Base-by-base conservation (phyloP, 2,329 filamentous ascomycete species). In the Claviceps sp. region DNA sequence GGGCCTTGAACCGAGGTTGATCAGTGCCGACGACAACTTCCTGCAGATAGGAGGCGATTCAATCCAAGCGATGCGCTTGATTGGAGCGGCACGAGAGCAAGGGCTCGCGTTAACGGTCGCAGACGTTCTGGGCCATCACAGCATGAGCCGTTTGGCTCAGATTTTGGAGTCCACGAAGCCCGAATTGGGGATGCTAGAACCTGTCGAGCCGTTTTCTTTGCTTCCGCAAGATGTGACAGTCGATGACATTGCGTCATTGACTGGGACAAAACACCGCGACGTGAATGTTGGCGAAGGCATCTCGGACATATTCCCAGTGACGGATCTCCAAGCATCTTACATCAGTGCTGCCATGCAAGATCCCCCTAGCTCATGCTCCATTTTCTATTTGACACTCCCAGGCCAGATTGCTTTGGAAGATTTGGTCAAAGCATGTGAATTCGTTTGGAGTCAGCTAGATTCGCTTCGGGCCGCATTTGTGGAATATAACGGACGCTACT, bases 51-150 rank as follows among this genome's bases (percentile, higher is more conserved):
- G 37, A 6, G 37, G 37, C 6, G 37, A 38, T 38, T 38, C 37
- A 7, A 38, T 38, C 14, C 37, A 38, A n/a, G 37, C 37, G 6
- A 38, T 38, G 37, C 37, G 37, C 7, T 38, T 38, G 37, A 7
- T n/a, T 7, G 37, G 37, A 38, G 37, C 37, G 14, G 37, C 37
- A n/a, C 37, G 37, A 38, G 37, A 38, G 37, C 37, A 38, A 14
- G 37, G 37, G 16, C 37, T 38, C 37, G 13, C 37, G 37, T 38
- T 38, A 3, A 38, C 37, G 4, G 37, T 38, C 16, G 37, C 37
- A n/a, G 16, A 38, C 8, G 54, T 65, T 4, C 62, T 65, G 36
- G 40, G 8, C 2, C 8, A n/a, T 30, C 45, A 4, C 22, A 20
- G 18, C n/a, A 30, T 22, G 9, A 7, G 13, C 37, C 37, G 16